Base-by-base conservation (phyloP, 2,329 filamentous ascomycete genomes). In the Teratosphaeria nubilosa region DNA sequence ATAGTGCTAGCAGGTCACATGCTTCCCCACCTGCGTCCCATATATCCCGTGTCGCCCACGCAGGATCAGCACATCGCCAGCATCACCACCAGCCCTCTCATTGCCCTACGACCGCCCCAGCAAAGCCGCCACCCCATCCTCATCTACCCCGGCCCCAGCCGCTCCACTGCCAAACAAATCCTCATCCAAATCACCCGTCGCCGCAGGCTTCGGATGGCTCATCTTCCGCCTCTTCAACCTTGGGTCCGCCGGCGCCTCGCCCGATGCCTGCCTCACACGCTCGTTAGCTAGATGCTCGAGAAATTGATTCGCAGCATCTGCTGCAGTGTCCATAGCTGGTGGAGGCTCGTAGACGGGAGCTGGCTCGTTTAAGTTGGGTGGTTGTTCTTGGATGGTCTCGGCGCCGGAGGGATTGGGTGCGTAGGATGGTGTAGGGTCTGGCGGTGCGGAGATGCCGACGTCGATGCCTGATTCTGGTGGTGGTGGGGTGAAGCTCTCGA, bases 401-500 rank as follows among this genome's bases (percentile, higher is more conserved):
- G 79, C 68, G 72, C 65, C 74, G 70, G 70, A 78, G 65, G 69
- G 75, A 66, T 69, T 70, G 63, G 72, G 16, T 48, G n/a, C 16
- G 20, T 48, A 48, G 16, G 41, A n/a, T 51, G 41, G 55, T 14
- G 27, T 13, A 2, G 10, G 31, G 22, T 52, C 13, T 53, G 27
- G 11, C 22, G 54, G 20, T 10, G 60, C 60, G 30, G 30, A 53
- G 6, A 57, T 24, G 2, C 53, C 57, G 5, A 59, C 41, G n/a
- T 63, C 60, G 31, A 13, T 41, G 5, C 25, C 45, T 10, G 59
- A 53, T 5, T 64, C 63, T 7, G 57, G 54, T 79, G 7, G 74
- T 77, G 55, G 75, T 22, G 91, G 91, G 0, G 91, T 96, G 58
- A 96, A 79, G 5, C 86, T 88, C 72, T 97, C 92, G 58, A 95